Conservation (phyloP, 2,329 filamentous ascomycete genomes). For the Epichloe sp. region DNA sequence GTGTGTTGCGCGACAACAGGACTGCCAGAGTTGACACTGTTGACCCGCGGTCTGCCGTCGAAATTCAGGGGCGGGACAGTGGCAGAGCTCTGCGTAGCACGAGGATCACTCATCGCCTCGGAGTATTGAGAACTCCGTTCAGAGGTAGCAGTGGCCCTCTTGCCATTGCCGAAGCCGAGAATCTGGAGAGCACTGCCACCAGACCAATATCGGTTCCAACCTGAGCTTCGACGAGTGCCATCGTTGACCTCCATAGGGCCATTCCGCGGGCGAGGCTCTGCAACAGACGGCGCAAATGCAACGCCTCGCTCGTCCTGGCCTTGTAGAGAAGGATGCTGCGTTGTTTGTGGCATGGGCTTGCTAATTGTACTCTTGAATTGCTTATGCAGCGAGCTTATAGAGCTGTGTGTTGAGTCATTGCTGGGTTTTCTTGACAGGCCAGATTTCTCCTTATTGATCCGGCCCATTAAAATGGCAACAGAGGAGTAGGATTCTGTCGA, state of each 20-base stretch:
- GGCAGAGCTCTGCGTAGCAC: conserved; percentile 52
- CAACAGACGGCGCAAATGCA: conserved; percentile 22
- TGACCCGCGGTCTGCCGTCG: conserved; percentile 49
- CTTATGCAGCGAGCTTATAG: conserved; percentile 43
- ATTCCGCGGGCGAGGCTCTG: conserved; percentile 23
- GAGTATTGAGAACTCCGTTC: conserved; percentile 46
- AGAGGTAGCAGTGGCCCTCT: conserved; percentile 38
- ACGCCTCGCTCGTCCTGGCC: conserved; percentile 29
- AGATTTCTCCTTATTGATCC: conserved; percentile 33
- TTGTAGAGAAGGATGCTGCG: conserved; percentile 18
- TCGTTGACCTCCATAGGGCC: conserved; percentile 24
- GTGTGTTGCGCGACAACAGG: conserved; percentile 53
- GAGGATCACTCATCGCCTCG: conserved; percentile 16
- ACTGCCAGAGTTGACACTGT: conserved; percentile 54
- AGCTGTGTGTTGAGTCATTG: conserved; percentile 36
- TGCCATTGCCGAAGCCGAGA: conserved; percentile 41
- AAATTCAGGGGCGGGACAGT: conserved; percentile 57
- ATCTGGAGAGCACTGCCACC: conserved; percentile 57
- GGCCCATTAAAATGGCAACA: conserved; percentile 54
- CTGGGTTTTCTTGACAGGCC: conserved; percentile 40
- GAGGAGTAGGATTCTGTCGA: conserved; percentile 49
- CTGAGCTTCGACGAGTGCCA: conserved; percentile 48
- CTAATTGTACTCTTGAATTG: conserved; percentile 50
- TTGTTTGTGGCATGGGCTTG: conserved; percentile 42
- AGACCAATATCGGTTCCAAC: conserved; percentile 69